Conservation (phyloP, 176 grass and related monocot species). For the Avena eriantha region DNA sequence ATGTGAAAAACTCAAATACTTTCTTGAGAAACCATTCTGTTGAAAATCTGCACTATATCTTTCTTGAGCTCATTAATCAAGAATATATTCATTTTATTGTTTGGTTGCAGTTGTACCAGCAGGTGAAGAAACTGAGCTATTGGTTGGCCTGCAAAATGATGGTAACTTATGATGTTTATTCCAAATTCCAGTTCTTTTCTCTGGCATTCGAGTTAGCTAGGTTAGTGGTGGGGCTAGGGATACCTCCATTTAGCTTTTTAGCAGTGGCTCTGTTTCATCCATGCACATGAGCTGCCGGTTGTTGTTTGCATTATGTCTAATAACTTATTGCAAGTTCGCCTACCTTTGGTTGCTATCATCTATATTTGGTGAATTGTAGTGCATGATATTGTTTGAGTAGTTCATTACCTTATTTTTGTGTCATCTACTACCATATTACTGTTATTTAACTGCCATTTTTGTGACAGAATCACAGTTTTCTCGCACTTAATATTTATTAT, state of each 20-base stretch:
- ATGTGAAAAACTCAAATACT: not conserved
- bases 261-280: not conserved
- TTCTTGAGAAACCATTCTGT: not conserved
- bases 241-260: not conserved
- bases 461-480: not conserved
- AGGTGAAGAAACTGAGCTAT: constrained; percentile 87
- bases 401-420: not conserved
- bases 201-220: not conserved
- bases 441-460: not conserved
- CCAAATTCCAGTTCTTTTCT: not conserved
- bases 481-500: not conserved
- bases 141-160: constrained; percentile 95
- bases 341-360: constrained; percentile 24
- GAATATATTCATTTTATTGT: constrained; percentile 21
- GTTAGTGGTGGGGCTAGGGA: not conserved
- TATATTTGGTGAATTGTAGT: constrained; percentile 3
- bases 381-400: not conserved
- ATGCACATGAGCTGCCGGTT: constrained; percentile 11
- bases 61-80: constrained; percentile 4
- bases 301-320: not conserved
- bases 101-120: constrained; percentile 75
- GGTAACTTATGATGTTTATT: constrained; percentile 48
- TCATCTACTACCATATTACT: not conserved
- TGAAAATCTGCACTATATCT: not conserved
- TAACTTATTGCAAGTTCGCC: constrained; percentile 11